Evolutionary conservation across 129 eudicot genomes (phyloP).

Genomic region (Erigeron canadensis): DNA sequence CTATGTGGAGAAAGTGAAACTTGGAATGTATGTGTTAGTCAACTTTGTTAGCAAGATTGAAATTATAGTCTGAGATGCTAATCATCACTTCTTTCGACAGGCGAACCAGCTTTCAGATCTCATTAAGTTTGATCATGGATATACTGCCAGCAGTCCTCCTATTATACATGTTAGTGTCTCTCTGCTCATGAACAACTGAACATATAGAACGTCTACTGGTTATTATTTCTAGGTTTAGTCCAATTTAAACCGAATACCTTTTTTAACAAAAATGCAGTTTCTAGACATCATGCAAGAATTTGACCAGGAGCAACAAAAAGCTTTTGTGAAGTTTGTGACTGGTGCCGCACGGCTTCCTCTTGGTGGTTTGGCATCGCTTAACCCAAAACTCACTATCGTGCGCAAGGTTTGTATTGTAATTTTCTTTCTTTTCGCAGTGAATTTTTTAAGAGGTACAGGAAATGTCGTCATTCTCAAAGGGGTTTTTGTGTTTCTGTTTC

Average conservation of each 20-base stretch:
- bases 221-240: slow-evolving; percentile 1
- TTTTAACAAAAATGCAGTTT: slow-evolving; percentile 42
- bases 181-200: not conserved
- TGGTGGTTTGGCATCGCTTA: slow-evolving; percentile 92
- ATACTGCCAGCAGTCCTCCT: slow-evolving; percentile 88
- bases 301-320: slow-evolving; percentile 62
- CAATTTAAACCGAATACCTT: not conserved
- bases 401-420: slow-evolving; percentile 61
- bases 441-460: not conserved
- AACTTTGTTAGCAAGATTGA: not conserved
- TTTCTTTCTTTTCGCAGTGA: not conserved
- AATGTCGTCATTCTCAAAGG: slow-evolving; percentile 9
- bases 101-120: slow-evolving; percentile 70
- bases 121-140: slow-evolving; percentile 96
- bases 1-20: slow-evolving; percentile 85
- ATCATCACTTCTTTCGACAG: slow-evolving; percentile 43
- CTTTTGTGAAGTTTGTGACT: slow-evolving; percentile 86
- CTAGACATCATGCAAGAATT: slow-evolving; percentile 74
- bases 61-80: slow-evolving; percentile 4
- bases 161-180: slow-evolving; percentile 54
- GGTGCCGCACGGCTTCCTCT: slow-evolving; percentile 97
- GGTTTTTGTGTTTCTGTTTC: slow-evolving; percentile 8
- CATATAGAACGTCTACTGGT: not conserved
- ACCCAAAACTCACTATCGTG: slow-evolving; percentile 89
- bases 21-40: slow-evolving; percentile 65